phyloP scores from a whole-genome alignment of 2,329 filamentous ascomycete species.

The Diaporthe eres region DNA sequence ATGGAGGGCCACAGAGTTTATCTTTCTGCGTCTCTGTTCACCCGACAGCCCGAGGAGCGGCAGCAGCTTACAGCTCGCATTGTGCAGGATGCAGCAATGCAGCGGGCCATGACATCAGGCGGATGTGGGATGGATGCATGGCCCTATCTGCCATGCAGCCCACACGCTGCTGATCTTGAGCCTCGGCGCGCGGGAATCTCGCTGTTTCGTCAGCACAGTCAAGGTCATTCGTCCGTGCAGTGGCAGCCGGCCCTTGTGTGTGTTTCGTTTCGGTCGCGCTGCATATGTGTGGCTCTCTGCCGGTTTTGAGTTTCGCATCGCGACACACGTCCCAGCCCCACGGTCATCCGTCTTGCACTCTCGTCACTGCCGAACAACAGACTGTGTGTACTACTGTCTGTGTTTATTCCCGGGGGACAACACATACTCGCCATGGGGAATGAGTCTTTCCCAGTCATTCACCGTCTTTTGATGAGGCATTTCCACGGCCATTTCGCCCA shows the following conservation, averaged over 20 bases:
- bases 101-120: constrained; percentile 30
- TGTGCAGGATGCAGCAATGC: background rate
- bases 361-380: constrained; percentile 10
- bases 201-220: background rate
- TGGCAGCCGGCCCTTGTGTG: background rate
- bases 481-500: background rate
- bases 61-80: background rate
- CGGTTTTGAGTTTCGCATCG: constrained; percentile 29
- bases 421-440: background rate
- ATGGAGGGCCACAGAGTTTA: constrained; percentile 2
- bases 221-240: background rate
- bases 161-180: background rate
- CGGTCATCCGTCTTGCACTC: background rate
- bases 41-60: constrained; percentile 11
- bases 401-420: background rate
- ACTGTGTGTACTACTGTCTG: background rate
- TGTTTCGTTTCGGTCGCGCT: background rate
- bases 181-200: constrained; percentile 9
- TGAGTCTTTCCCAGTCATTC: constrained; percentile 5
- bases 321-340: background rate
- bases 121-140: constrained; percentile 17
- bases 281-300: background rate
- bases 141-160: background rate
- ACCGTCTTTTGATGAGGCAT: constrained; percentile 38
- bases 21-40: background rate